A percentile compares a stretch with the other conserved stretches of the same genome.
Evolutionary conservation across 2,329 filamentous ascomycete genomes (phyloP).

Genomic region (Cladosporium cucumerinum): DNA sequence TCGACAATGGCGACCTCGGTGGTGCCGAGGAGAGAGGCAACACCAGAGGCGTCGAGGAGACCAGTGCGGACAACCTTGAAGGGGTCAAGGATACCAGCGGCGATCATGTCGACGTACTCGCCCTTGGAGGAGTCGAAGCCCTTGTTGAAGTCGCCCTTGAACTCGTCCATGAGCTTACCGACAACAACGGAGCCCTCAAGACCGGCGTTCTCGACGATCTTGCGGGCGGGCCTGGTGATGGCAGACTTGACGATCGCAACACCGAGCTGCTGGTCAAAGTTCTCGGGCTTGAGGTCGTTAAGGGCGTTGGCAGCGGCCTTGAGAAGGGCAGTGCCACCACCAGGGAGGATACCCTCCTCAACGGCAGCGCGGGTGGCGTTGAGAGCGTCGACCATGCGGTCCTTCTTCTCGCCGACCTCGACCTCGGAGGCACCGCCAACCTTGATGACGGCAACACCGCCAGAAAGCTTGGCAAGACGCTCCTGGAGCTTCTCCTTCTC

Average conservation of each 20-base stretch:
- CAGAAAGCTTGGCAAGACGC: conserved; percentile 97
- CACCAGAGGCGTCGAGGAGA: conserved; percentile 89
- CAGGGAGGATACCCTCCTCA: conserved; percentile 97
- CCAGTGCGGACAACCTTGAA: conserved; percentile 99
- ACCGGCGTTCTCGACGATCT: conserved; percentile 96
- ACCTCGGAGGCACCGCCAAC: conserved; percentile 97
- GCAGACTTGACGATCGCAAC: conserved; percentile 96
- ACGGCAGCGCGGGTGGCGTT: conserved; percentile 98
- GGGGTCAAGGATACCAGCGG: conserved; percentile 93
- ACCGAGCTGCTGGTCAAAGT: conserved; percentile 99
- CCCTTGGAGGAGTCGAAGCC: conserved; percentile 95
- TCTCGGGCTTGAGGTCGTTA: conserved; percentile 74
- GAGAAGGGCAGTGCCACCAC: conserved; percentile 95
- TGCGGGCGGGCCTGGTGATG: conserved; percentile 91
- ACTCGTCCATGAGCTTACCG: conserved; percentile 97
- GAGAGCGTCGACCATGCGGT: conserved; percentile 95
- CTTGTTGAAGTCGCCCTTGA: conserved; percentile 89
- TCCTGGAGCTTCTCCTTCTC: conserved; percentile 99
- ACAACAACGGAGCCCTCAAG: conserved; percentile 94
- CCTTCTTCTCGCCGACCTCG: conserved; percentile 99
- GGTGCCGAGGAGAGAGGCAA: conserved; percentile 93
- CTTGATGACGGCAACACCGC: conserved; percentile 98
- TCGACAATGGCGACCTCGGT: conserved; percentile 98
- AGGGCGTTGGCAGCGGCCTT: conserved; percentile 94
- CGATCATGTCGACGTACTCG: conserved; percentile 99